Conservation (phyloP, 345 rosid genomes). For the Eucalyptus guilfoylei region DNA sequence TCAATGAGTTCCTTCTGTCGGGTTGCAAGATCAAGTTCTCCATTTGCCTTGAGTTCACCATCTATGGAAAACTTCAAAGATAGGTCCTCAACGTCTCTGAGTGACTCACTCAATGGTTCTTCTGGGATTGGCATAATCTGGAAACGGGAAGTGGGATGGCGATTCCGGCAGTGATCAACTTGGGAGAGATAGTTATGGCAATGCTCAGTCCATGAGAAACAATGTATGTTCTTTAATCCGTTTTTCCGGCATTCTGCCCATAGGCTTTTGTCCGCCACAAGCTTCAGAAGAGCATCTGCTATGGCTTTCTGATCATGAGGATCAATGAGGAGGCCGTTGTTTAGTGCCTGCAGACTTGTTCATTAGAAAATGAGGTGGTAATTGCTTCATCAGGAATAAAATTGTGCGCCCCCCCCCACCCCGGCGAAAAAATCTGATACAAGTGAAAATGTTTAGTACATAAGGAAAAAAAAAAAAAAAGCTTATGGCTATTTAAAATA, state of each 20-base stretch:
- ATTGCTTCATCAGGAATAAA: background rate
- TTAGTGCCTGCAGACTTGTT: slow-evolving; percentile 30
- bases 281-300: slow-evolving; percentile 60
- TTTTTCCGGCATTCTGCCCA: slow-evolving; percentile 57
- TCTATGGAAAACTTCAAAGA: slow-evolving; percentile 77
- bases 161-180: slow-evolving; percentile 67
- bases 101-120: slow-evolving; percentile 84
- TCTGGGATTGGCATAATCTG: slow-evolving; percentile 55
- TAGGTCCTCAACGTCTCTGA: slow-evolving; percentile 68
- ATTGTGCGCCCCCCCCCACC: background rate
- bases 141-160: slow-evolving; percentile 60
- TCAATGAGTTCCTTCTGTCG: slow-evolving; percentile 67
- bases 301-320: slow-evolving; percentile 63
- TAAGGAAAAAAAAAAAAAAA: background rate
- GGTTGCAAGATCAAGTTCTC: slow-evolving; percentile 54
- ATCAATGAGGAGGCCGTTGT: slow-evolving; percentile 54
- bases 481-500: background rate
- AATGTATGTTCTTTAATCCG: slow-evolving; percentile 47
- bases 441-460: background rate
- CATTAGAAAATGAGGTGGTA: background rate
- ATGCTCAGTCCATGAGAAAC: slow-evolving; percentile 69
- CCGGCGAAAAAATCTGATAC: background rate
- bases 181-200: slow-evolving; percentile 77
- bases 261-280: slow-evolving; percentile 45
- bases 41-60: slow-evolving; percentile 55